These are phyloP conservation scores for Boletus putidus DNA, from an alignment of 1,284 basidiomycete genomes.

Conservation along the genomic window DNA sequence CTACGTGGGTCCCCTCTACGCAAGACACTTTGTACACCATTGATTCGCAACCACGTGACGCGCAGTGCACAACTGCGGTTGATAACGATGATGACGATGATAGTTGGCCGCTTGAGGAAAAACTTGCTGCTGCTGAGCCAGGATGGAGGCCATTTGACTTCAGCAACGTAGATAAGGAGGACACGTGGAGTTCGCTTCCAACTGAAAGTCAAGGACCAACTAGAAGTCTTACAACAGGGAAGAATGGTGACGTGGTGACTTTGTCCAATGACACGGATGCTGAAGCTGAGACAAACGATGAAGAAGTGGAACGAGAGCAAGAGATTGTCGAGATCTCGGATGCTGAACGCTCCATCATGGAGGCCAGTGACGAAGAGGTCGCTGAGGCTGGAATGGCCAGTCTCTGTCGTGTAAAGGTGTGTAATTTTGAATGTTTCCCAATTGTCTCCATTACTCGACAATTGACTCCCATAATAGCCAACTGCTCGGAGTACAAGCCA, in stretches of 20 bases:
- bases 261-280: constrained; percentile 15
- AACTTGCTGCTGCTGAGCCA: constrained; percentile 49
- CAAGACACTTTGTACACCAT: constrained; percentile 59
- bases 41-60: constrained; percentile 39
- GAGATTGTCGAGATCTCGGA: constrained; percentile 38
- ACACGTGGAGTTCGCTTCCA: constrained; percentile 71
- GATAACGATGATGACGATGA: constrained; percentile 70
- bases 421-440: not conserved
- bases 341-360: constrained; percentile 35
- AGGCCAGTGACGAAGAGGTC: constrained; percentile 45
- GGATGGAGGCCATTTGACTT: constrained; percentile 56
- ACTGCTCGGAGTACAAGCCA: constrained; percentile 48
- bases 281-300: constrained; percentile 14
- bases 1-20: constrained; percentile 57
- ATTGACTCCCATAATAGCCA: constrained; percentile 17
- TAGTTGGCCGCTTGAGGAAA: constrained; percentile 71
- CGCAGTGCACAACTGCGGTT: constrained; percentile 39
- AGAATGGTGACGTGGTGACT: constrained; percentile 14
- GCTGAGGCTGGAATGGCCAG: constrained; percentile 43
- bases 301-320: constrained; percentile 36
- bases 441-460: not conserved
- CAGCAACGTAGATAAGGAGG: constrained; percentile 50
- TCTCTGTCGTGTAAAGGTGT: constrained; percentile 44
- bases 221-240: constrained; percentile 25
- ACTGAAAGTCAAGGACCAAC: constrained; percentile 49